Base-by-base conservation (phyloP, 176 grass and related monocot genomes). In the Eleusine indica region DNA sequence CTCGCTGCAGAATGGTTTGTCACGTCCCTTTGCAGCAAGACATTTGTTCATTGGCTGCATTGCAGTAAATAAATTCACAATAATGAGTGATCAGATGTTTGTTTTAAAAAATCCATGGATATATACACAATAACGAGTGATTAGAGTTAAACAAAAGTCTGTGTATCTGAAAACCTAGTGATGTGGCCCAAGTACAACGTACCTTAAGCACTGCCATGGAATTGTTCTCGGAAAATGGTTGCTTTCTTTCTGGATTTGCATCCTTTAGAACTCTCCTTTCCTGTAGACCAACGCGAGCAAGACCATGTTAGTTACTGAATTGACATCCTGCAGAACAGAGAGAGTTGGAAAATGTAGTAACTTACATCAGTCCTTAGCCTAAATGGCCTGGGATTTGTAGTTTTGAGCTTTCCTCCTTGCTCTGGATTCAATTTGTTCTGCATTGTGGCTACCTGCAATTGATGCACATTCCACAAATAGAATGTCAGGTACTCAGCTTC, bases 321-420 rank as follows among this genome's bases (percentile, higher is more conserved):
- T 68, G 35, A 49, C 79, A 64, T 35, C 35, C 15, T 83, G 44
- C 28, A 70, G 11, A 37, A 70, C 39, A 82, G n/a, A 9, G 18
- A 78, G n/a, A 42, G 42, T 40, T 44, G 11, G 41, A 30, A 10
- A 41, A 58, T 44, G 70, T 28, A 42, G 12, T 63, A 22, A 89
- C 96, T 90, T 83, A 99, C 96, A 66, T 91, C 96, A 35, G 93
- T 95, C 88, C 96, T 92, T 13, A 99, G 74, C 71, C 91, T 86
- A 71, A 99, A 99, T 85, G 96, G 96, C 81, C 79, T 94, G 14
- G 91, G 96, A 58, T 94, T 92, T 9, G 96, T 97, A 66, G 91
- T 94, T 79, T 86, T 94, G 38, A 88, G 76, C 82, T 89, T 97
- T 58, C 73, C 88, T 61, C 32, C 75, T 74, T 91, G 81, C 16